Evolutionary conservation across 345 rosid species (phyloP), one percentile per base, ranked within the genome.

Genomic region (Crucihimalaya himalaica): DNA sequence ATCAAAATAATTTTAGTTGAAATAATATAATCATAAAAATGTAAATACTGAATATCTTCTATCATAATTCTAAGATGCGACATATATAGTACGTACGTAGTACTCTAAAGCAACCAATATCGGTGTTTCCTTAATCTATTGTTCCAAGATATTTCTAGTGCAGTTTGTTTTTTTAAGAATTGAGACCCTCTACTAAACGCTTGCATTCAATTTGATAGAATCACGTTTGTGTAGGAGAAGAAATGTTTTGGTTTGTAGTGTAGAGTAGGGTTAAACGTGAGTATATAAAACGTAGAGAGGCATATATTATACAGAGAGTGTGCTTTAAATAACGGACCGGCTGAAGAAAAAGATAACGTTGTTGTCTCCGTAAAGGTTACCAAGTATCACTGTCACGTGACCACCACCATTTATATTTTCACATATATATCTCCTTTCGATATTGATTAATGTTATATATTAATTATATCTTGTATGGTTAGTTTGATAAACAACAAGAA

Each of bases 331-430:
- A 63, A 47, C 52, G 46, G 70, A 70, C 80, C 80, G 47, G 39
- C 46, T 29, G 52, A 46, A 70, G 37, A 48, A 54, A 76, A 76
- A 63, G 61, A 27, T 56, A 70, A 63, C 61, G 60, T 77, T 77
- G 67, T 47, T 77, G 80, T 77, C 72, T 71, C 76, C 76, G 18
- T 27, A 77, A 77, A 77, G 72, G 76, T 77, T 64, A 77, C 76
- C 58, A 51, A 57, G 1, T 56, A 46, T 70, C 62, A 47, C 76
- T 57, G 55, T 77, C 72, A 57, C 19, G 55, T 76, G 80, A 63
- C 71, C 71, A 55, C 71, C 35, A 63, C 71, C 71, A 70, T 64
- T 76, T 28, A 39, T 62, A 42, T 69, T 52, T 51, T 34, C 42
- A 25, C 23, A 27, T 40, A 48, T 23, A 1, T 21, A 53, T 4